These are phyloP conservation scores for Blastobotrys americana DNA, from an alignment of 805 yeast genomes.

Conservation along the genomic window DNA sequence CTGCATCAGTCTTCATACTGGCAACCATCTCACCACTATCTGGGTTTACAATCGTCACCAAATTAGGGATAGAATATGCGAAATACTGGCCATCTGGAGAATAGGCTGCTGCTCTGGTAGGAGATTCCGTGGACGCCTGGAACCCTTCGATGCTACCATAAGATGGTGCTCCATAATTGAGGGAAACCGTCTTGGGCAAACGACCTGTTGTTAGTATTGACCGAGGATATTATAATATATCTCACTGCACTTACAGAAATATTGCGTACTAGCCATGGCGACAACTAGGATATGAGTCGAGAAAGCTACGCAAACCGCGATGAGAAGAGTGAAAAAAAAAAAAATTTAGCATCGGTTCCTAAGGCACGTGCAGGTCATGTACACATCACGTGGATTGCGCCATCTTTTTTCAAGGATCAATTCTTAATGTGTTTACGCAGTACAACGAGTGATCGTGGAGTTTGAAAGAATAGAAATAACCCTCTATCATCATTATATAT, in stretches of 20 bases:
- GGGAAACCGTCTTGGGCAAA: slow-evolving; percentile 16
- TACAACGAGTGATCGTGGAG: no score
- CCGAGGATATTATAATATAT: background rate
- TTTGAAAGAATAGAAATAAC: no score
- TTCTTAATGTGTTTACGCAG: no score
- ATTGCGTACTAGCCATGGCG: no score
- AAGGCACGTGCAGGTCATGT: no score
- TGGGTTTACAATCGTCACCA: slow-evolving; percentile 43
- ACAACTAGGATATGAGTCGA: no score
- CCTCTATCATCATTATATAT: no score
- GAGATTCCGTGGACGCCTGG: slow-evolving; percentile 12
- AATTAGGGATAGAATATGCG: slow-evolving; percentile 9
- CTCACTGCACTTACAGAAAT: background rate
- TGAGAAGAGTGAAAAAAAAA: no score
- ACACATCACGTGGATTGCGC: no score
- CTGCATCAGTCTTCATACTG: slow-evolving; percentile 45
- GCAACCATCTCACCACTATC: slow-evolving; percentile 40
- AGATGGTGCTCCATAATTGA: slow-evolving; percentile 15
- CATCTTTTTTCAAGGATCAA: no score
- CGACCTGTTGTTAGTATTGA: slow-evolving; percentile 13
- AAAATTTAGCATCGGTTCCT: no score
- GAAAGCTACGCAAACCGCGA: no score
- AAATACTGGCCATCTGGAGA: slow-evolving; percentile 18
- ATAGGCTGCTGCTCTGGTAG: slow-evolving; percentile 17
- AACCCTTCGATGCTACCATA: slow-evolving; percentile 16